Percentiles rank a stretch among this genome's conserved stretches.
phyloP scores from a whole-genome alignment of 2,329 filamentous ascomycete genomes.

The Zasmidium citrigriseum region DNA sequence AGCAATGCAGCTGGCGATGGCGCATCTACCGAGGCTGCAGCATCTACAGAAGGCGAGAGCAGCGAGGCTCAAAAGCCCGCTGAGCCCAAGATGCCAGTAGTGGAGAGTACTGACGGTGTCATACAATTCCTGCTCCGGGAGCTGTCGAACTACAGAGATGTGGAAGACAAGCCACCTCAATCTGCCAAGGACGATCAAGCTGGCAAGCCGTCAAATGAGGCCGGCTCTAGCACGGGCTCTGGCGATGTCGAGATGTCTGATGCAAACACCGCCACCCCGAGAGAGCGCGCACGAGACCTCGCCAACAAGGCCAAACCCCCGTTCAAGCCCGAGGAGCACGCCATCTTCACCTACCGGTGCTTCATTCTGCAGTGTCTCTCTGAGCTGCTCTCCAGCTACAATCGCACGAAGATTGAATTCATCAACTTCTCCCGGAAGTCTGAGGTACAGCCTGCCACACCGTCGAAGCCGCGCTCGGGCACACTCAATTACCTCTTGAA shows the following conservation, averaged over 20 bases:
- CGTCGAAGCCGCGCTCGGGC: slow-evolving; percentile 89
- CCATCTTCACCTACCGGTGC: slow-evolving; percentile 94
- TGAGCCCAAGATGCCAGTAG: slow-evolving; percentile 78
- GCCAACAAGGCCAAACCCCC: slow-evolving; percentile 68
- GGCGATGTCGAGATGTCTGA: slow-evolving; percentile 55
- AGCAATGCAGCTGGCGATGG: background rate
- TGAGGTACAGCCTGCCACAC: slow-evolving; percentile 78
- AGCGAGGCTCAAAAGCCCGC: slow-evolving; percentile 56
- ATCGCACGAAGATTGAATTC: slow-evolving; percentile 93
- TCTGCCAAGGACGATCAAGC: slow-evolving; percentile 46
- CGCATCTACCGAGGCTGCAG: background rate
- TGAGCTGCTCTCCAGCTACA: slow-evolving; percentile 89
- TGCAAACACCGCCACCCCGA: slow-evolving; percentile 27
- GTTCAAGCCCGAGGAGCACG: slow-evolving; percentile 91
- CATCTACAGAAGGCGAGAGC: slow-evolving; percentile 9
- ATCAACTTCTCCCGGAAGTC: slow-evolving; percentile 97
- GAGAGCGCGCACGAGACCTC: slow-evolving; percentile 40
- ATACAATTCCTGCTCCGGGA: slow-evolving; percentile 94
- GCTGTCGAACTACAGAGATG: slow-evolving; percentile 85
- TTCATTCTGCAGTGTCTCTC: slow-evolving; percentile 90
- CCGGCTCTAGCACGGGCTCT: slow-evolving; percentile 33
- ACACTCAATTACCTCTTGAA: slow-evolving; percentile 93
- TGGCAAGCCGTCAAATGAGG: slow-evolving; percentile 35
- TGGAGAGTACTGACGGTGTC: slow-evolving; percentile 92
- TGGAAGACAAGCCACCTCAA: slow-evolving; percentile 75